phyloP scores from a whole-genome alignment of 1,284 basidiomycete genomes.

The Coniferiporia weirii region DNA sequence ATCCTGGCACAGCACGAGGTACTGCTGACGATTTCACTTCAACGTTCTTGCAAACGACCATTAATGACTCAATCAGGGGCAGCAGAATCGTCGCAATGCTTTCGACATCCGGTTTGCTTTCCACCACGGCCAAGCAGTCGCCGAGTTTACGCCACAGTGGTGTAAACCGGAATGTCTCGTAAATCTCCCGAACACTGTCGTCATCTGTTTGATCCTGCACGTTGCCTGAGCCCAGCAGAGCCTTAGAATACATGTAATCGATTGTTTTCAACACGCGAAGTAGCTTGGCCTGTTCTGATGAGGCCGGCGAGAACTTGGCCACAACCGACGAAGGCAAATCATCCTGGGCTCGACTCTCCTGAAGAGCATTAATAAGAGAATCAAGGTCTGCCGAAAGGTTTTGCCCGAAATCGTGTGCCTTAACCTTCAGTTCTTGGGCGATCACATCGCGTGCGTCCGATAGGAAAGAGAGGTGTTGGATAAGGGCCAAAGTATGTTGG shows the following conservation, averaged over 20 bases:
- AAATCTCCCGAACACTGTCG: slow-evolving; percentile 80
- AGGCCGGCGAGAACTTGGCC: slow-evolving; percentile 85
- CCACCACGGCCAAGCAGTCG: slow-evolving; percentile 79
- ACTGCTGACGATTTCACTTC: slow-evolving; percentile 52
- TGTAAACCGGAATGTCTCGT: slow-evolving; percentile 83
- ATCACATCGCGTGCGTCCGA: slow-evolving; percentile 85
- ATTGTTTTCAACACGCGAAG: slow-evolving; percentile 91
- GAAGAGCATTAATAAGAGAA: slow-evolving; percentile 63
- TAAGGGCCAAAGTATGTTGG: slow-evolving; percentile 83
- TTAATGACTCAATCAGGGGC: slow-evolving; percentile 89
- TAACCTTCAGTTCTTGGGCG: slow-evolving; percentile 77
- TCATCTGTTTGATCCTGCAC: slow-evolving; percentile 45
- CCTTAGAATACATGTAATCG: slow-evolving; percentile 79
- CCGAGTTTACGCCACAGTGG: slow-evolving; percentile 83
- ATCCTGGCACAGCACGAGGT: slow-evolving; percentile 51
- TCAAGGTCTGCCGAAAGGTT: slow-evolving; percentile 71
- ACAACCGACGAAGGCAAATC: slow-evolving; percentile 64
- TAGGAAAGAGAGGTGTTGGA: slow-evolving; percentile 84
- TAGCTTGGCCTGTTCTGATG: slow-evolving; percentile 89
- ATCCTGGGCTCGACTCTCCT: slow-evolving; percentile 45
- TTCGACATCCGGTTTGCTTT: slow-evolving; percentile 74
- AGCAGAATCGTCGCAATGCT: slow-evolving; percentile 88
- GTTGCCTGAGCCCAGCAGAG: background rate
- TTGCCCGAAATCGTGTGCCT: slow-evolving; percentile 83
- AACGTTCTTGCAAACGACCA: slow-evolving; percentile 98